phyloP scores from a whole-genome alignment of 2,329 filamentous ascomycete species.

The Cryoendolithus antarcticus region DNA sequence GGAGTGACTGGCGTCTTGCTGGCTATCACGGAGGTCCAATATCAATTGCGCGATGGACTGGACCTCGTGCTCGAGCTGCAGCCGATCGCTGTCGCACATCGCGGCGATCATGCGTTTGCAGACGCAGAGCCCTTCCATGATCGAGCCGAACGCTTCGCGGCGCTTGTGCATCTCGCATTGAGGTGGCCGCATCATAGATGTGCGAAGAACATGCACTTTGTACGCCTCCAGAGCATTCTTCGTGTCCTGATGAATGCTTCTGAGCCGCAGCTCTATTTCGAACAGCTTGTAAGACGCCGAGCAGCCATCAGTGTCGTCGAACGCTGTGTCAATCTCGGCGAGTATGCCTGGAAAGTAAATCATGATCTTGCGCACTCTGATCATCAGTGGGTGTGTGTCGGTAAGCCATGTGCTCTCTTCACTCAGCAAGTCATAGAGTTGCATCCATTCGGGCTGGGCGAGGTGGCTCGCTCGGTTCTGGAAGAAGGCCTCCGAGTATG shows the following conservation, averaged over 20 bases:
- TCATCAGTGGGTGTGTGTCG: conserved; percentile 12
- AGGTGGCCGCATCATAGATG: conserved; percentile 8
- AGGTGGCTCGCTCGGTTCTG: conserved; percentile 18
- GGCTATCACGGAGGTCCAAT: conserved; percentile 15
- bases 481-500: conserved; percentile 15
- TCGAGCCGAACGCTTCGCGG: conserved; percentile 14
- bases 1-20: conserved; percentile 12
- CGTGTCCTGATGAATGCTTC: conserved; percentile 8
- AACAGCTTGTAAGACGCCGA: too few species aligned
- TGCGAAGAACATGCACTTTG: conserved; percentile 14
- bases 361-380: conserved; percentile 13
- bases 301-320: conserved; percentile 3
- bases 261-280: conserved; percentile 2
- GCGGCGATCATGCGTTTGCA: conserved; percentile 14
- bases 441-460: conserved; percentile 21
- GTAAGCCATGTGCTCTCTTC: conserved; percentile 9
- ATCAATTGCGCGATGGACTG: conserved; percentile 19
- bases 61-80: conserved; percentile 17
- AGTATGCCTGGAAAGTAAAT: conserved; percentile 13
- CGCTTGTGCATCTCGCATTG: conserved; percentile 11
- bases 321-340: conserved; percentile 8
- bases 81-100: conserved; percentile 12
- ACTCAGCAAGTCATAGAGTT: conserved; percentile 12
- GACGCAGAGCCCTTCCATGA: conserved; percentile 12
- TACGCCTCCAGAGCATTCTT: conserved; percentile 13